Evolutionary conservation across 495 filamentous ascomycete species (phyloP).

Genomic region (Lophiostoma macrostomum): DNA sequence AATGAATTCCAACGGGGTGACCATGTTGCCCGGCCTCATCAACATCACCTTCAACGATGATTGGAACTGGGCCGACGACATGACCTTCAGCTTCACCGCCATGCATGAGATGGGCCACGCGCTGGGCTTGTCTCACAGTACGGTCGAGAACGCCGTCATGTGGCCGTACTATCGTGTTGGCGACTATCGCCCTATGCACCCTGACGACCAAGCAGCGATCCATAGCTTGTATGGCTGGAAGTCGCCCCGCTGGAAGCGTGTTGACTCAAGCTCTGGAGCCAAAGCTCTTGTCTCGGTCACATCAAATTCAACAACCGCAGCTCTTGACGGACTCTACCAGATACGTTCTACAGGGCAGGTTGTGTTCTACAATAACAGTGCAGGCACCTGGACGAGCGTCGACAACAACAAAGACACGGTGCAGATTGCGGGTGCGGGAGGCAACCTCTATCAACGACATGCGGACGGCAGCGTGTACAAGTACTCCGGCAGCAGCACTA

Average conservation of each 20-base stretch:
- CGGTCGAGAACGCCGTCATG: slow-evolving; percentile 27
- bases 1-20: slow-evolving; percentile 11
- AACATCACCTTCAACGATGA: slow-evolving; percentile 31
- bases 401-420: slow-evolving; percentile 24
- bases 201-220: slow-evolving; percentile 25
- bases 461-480: slow-evolving; percentile 19
- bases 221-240: slow-evolving; percentile 26
- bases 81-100: slow-evolving; percentile 21
- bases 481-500: slow-evolving; percentile 5
- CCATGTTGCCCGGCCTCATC: slow-evolving; percentile 17
- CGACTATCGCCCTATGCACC: slow-evolving; percentile 11
- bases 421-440: slow-evolving; percentile 20
- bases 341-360: slow-evolving; percentile 21
- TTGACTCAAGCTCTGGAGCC: slow-evolving; percentile 12
- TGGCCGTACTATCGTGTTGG: slow-evolving; percentile 20
- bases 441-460: slow-evolving; percentile 23
- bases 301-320: background rate
- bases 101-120: slow-evolving; percentile 28
- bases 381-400: slow-evolving; percentile 17
- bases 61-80: slow-evolving; percentile 28
- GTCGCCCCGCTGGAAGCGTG: slow-evolving; percentile 16
- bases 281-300: slow-evolving; percentile 17
- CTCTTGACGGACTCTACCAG: slow-evolving; percentile 24
- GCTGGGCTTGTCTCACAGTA: slow-evolving; percentile 22
- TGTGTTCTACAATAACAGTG: slow-evolving; percentile 4